phyloP scores from a whole-genome alignment of 768 basidiomycete species.

The Leucocoprinus sp. region DNA sequence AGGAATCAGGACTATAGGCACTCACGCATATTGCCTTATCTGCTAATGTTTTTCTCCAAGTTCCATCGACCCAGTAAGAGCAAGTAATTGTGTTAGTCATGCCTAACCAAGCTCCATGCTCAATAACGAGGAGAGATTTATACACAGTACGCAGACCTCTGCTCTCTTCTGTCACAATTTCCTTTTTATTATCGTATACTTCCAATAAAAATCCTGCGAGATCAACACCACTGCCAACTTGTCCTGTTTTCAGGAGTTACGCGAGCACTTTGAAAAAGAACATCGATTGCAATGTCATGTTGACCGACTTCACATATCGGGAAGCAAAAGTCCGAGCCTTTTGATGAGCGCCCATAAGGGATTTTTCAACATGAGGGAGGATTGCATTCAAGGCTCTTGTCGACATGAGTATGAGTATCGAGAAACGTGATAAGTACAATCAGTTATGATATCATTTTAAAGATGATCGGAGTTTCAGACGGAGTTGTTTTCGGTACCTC shows the following conservation, averaged over 20 bases:
- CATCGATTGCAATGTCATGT: slow-evolving; percentile 82
- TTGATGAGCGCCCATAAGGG: slow-evolving; percentile 93
- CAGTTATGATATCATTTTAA: not conserved
- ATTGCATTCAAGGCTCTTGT: slow-evolving; percentile 68
- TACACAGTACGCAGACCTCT: slow-evolving; percentile 49
- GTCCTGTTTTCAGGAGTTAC: slow-evolving; percentile 84
- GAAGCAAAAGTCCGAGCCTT: slow-evolving; percentile 94
- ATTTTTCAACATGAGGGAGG: slow-evolving; percentile 58
- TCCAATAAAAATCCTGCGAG: slow-evolving; percentile 73
- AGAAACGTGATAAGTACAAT: slow-evolving; percentile 13
- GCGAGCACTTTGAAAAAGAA: slow-evolving; percentile 84
- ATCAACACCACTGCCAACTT: slow-evolving; percentile 88
- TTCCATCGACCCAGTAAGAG: slow-evolving; percentile 70
- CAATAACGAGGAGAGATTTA: slow-evolving; percentile 7
- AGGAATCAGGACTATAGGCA: slow-evolving; percentile 13
- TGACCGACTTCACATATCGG: slow-evolving; percentile 77
- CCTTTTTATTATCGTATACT: slow-evolving; percentile 70
- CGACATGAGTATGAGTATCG: slow-evolving; percentile 30
- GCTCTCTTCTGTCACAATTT: slow-evolving; percentile 66
- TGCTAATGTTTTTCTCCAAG: slow-evolving; percentile 88
- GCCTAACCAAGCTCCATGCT: slow-evolving; percentile 37
- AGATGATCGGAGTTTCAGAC: slow-evolving; percentile 11
- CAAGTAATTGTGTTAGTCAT: slow-evolving; percentile 85
- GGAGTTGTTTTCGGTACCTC: not conserved
- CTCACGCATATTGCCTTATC: slow-evolving; percentile 79